Conservation (phyloP, 345 rosid species). For the Salix udensis region DNA sequence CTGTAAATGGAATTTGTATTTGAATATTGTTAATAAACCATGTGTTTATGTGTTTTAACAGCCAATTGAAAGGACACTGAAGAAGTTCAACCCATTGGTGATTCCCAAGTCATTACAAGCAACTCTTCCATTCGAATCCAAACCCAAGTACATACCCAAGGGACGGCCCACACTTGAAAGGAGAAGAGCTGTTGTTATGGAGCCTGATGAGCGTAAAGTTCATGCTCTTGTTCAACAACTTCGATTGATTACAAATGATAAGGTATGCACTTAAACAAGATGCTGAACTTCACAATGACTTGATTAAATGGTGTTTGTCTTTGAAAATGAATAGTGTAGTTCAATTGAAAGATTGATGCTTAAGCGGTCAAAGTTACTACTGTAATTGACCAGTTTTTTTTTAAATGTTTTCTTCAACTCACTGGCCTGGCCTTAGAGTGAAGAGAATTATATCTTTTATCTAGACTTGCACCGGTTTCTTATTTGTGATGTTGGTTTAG, state of each 20-base stretch:
- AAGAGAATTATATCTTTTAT: too few relatives aligned
- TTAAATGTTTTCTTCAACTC: background rate
- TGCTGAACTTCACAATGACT: background rate
- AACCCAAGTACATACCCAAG: slow-evolving; percentile 65
- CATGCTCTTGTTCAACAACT: slow-evolving; percentile 54
- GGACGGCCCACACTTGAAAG: slow-evolving; percentile 47
- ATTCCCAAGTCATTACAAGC: slow-evolving; percentile 68
- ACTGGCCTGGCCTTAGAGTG: background rate
- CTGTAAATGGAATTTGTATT: background rate
- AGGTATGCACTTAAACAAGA: slow-evolving; percentile 39
- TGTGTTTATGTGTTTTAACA: slow-evolving; percentile 22
- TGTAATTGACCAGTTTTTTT: background rate
- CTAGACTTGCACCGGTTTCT: background rate
- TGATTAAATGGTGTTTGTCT: background rate
- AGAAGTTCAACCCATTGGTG: slow-evolving; percentile 71
- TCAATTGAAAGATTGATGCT: background rate
- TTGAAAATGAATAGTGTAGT: background rate
- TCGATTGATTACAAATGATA: slow-evolving; percentile 44
- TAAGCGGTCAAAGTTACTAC: background rate
- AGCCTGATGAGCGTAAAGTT: slow-evolving; percentile 53
- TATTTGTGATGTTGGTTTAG: background rate
- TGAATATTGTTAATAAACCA: background rate
- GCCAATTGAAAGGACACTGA: slow-evolving; percentile 71
- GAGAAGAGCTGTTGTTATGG: slow-evolving; percentile 79
- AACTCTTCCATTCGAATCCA: slow-evolving; percentile 69